Base-by-base conservation (phyloP, 345 rosid species). In the Cardamine occulta region DNA sequence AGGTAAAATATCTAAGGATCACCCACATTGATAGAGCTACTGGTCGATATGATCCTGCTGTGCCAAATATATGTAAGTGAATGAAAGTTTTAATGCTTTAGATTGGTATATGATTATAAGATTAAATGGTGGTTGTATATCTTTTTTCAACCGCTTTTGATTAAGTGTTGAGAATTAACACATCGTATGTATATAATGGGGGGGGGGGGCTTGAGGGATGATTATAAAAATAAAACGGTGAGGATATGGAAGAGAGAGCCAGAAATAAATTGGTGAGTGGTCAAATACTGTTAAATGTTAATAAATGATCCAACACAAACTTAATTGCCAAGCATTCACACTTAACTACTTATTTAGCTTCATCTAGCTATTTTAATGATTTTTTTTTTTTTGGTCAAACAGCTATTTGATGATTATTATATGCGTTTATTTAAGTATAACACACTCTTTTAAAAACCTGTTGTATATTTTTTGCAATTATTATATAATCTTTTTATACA, bases 281-380 rank as follows among this genome's bases (percentile, higher is more conserved):
- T 77, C 72, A 77, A 77, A 70, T 66, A 55, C 44, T 63, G 75
- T 70, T 77, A 70, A 56, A 63, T 63, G 71, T 70, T 77, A 70
- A 47, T 70, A 70, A 70, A 77, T 70, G 72, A 63, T 23, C 66
- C 60, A 77, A 26, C 80, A 70, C 42, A 55, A 55, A 35, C 80
- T 63, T 77, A 77, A 77, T 55, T 63, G 66, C 66, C 75, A 70
- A 70, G 75, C 75, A 70, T 77, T 77, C 76, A 70, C 76, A 70
- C 60, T 70, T 63, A 63, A 70, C 80, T 70, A 55, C 75, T 77
- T 52, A 21, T 35, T 63, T 77, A 63, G 35, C 42, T 54, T 76
- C 51, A 3, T 63, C 26, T 40, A 62, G 34, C 52, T 70, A 61
- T 19, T 39, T 68, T 52, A 69, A 31, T 61, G 48, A 29, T 68